Conservation (phyloP, 257 asterid species). For the Eustoma russellianum region DNA sequence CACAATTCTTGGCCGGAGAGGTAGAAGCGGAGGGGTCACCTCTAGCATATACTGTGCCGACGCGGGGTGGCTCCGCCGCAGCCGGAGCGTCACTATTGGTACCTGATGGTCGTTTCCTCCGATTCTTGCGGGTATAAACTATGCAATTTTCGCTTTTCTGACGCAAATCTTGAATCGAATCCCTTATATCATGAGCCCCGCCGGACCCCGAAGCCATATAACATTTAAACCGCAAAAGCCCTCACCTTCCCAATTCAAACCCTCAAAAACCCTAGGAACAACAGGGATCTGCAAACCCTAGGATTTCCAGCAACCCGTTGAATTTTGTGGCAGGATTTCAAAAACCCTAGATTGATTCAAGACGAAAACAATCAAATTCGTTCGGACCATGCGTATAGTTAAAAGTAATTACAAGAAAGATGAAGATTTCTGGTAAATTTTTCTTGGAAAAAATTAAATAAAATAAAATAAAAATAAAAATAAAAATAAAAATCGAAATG, state of each 20-base stretch:
- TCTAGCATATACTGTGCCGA: background rate
- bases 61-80: conserved; percentile 5
- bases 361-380: background rate
- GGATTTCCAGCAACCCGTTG: too few species aligned
- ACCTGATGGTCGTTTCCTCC: conserved; percentile 13
- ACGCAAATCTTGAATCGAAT: conserved; percentile 12
- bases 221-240: conserved; percentile 20
- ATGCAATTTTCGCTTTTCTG: conserved; percentile 20
- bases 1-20: conserved; percentile 5
- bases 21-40: background rate
- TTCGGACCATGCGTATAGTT: conserved; percentile 2
- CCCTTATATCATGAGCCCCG: conserved; percentile 14
- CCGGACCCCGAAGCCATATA: conserved; percentile 37
- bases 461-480: background rate
- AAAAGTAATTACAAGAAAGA: background rate
- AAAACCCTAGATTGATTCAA: conserved; percentile 11
- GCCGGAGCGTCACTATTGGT: conserved; percentile 7
- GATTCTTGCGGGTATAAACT: conserved; percentile 23
- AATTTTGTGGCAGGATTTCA: conserved; percentile 11
- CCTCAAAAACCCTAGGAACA: conserved; percentile 8
- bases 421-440: conserved; percentile 6
- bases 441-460: background rate
- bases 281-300: background rate
- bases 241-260: conserved; percentile 16
- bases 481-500: background rate